Percentiles rank a stretch among this genome's conserved stretches.
Evolutionary conservation across 2,329 filamentous ascomycete species (phyloP).

Genomic region (Mycogone perniciosa): DNA sequence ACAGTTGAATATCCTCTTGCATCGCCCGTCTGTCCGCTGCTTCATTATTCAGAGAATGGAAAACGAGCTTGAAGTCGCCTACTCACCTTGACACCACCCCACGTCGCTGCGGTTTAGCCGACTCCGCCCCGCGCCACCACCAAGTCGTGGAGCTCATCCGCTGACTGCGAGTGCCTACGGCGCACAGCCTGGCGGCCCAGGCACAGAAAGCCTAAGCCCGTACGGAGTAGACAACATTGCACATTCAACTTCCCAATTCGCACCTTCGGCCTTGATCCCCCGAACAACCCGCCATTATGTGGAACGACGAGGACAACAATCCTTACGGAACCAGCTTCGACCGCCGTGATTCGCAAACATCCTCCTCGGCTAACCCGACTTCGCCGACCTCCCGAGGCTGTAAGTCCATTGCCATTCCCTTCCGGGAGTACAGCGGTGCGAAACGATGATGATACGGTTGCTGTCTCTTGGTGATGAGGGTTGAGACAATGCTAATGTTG

Average conservation of each 20-base stretch:
- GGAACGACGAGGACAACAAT: slow-evolving; percentile 98
- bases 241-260: too few relatives aligned
- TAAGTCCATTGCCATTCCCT: slow-evolving; percentile 36
- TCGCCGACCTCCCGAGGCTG: slow-evolving; percentile 53
- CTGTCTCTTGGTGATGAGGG: neutral
- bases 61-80: slow-evolving; percentile 14
- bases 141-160: slow-evolving; percentile 16
- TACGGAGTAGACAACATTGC: too few relatives aligned
- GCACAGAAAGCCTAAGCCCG: slow-evolving; percentile 1
- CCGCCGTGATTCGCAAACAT: slow-evolving; percentile 72
- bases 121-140: slow-evolving; percentile 13
- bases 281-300: slow-evolving; percentile 53
- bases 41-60: slow-evolving; percentile 16
- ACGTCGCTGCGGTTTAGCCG: slow-evolving; percentile 9
- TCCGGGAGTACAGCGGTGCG: neutral
- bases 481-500: neutral
- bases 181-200: slow-evolving; percentile 14
- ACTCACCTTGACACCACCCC: slow-evolving; percentile 13
- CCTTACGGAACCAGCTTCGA: slow-evolving; percentile 90
- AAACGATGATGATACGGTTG: neutral
- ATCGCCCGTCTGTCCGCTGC: neutral
- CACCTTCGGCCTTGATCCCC: too few relatives aligned
- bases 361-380: slow-evolving; percentile 58
- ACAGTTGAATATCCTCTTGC: neutral
- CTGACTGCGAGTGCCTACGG: slow-evolving; percentile 2